Base-by-base conservation (phyloP, 2,329 filamentous ascomycete genomes). In the Curvularia verruculosa region DNA sequence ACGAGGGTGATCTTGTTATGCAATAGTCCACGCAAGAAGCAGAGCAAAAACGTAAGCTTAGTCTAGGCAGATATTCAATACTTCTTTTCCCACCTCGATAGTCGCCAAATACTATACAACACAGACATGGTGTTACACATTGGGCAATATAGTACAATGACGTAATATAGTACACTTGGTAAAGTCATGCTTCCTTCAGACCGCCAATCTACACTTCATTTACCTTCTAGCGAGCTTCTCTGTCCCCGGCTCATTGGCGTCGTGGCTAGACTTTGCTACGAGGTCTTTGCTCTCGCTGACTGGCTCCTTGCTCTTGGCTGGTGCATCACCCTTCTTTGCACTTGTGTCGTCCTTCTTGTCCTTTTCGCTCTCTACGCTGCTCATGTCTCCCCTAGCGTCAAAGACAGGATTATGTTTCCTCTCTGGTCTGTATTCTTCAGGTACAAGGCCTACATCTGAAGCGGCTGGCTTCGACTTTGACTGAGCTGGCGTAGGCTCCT, bases 241-340 rank as follows among this genome's bases (percentile, higher is more conserved):
- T 2, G 50, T 52, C 6, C 59, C 54, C 29, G 21, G 43, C 3
- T 57, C 53, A 31, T 73, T 21, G 78, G 74, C 71, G 64, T 84
- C 82, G 63, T 83, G 79, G 60, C 75, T 78, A 36, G 81, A 79
- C 72, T 82, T 84, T 19, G 83, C 82, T 8, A 85, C 72, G 15
- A 81, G 60, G 9, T 71, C 65, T 7, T 81, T 79, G 39, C 72
- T 76, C 70, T 84, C 82, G 48, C 71, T 74, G 47, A 57, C 55
- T 8, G 51, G 46, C 29, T 63, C 49, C 37, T 59, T 48, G 36
- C 19, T 59, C 40, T 59, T 55, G 2, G 45, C 34, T 34, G 54
- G 48, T 2, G 29, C 24, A 31, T 36, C 41, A 3, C 36, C 52
- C 36, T 52, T 40, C 8, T 56, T 59, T 7, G 52, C 48, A 18